These are phyloP conservation scores for Hysterium pulicare DNA, from an alignment of 2,329 filamentous ascomycete genomes.

Conservation along the genomic window DNA sequence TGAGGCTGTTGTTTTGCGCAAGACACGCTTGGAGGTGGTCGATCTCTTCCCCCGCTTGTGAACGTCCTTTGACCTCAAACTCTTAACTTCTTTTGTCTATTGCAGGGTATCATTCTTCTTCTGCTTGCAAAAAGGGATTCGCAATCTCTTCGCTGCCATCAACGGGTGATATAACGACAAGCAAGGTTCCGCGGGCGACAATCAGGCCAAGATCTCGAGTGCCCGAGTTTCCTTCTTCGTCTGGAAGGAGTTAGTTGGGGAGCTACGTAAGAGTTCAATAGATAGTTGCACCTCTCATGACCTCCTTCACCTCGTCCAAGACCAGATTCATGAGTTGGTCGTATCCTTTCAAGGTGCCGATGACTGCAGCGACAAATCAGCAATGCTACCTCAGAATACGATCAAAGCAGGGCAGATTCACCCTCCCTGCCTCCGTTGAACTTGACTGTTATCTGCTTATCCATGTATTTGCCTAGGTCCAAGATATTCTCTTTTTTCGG, in stretches of 20 bases:
- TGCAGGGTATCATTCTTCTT: too few species aligned
- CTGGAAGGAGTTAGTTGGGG: conserved; percentile 46
- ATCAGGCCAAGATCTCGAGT: conserved; percentile 79
- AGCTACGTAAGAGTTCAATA: neutral
- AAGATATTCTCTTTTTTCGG: conserved; percentile 99
- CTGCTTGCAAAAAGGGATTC: conserved; percentile 81
- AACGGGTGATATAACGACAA: conserved; percentile 87
- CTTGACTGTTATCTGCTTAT: conserved; percentile 92
- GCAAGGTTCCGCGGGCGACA: conserved; percentile 82
- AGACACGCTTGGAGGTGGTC: too few species aligned
- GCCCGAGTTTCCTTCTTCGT: conserved; percentile 87
- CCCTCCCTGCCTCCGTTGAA: conserved; percentile 94
- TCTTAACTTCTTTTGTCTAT: too few species aligned
- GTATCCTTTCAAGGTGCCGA: conserved; percentile 87
- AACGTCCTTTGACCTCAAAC: too few species aligned
- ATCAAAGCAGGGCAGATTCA: conserved; percentile 41
- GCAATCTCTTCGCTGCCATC: conserved; percentile 95
- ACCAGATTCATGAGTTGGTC: conserved; percentile 98
- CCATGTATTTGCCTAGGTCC: conserved; percentile 92
- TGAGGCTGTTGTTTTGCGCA: too few species aligned
- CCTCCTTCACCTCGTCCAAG: conserved; percentile 88
- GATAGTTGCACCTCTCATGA: conserved; percentile 77
- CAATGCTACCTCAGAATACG: conserved; percentile 4
- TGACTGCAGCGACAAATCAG: conserved; percentile 55
- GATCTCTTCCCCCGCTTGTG: too few species aligned